phyloP scores from a whole-genome alignment of 257 asterid species.

The Nicotiana sylvestris region DNA sequence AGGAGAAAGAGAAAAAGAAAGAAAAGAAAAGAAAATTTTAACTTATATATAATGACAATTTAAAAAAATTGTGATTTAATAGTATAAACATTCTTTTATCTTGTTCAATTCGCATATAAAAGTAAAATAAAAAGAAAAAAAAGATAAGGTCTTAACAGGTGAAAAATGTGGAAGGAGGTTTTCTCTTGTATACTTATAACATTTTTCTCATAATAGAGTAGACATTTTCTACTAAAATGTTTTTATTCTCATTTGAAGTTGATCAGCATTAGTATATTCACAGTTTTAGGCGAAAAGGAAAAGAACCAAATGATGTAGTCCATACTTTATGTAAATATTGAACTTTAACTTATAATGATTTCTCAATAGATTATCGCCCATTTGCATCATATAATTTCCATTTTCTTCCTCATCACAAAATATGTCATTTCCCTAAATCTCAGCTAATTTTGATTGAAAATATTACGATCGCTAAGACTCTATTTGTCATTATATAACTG shows the following conservation, averaged over 20 bases:
- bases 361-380: not conserved
- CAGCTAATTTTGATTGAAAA: not conserved
- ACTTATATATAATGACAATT: too few species aligned
- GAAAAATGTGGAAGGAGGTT: not conserved
- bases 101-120: too few species aligned
- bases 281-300: not conserved
- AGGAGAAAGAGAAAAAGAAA: not conserved
- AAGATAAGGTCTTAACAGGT: not conserved
- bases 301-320: not conserved
- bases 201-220: not conserved
- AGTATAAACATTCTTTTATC: too few species aligned
- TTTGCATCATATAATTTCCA: not conserved
- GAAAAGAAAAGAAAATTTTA: too few species aligned
- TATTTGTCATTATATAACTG: not conserved
- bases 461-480: not conserved
- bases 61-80: too few species aligned
- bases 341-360: not conserved
- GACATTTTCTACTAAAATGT: not conserved
- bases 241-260: not conserved
- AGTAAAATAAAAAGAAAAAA: not conserved
- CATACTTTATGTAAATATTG: not conserved
- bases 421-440: not conserved
- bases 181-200: not conserved
- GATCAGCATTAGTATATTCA: not conserved
- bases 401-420: not conserved